Evolutionary conservation across 1,139 yeast genomes (phyloP).

Genomic region (Nakaseomyces bracarensis): DNA sequence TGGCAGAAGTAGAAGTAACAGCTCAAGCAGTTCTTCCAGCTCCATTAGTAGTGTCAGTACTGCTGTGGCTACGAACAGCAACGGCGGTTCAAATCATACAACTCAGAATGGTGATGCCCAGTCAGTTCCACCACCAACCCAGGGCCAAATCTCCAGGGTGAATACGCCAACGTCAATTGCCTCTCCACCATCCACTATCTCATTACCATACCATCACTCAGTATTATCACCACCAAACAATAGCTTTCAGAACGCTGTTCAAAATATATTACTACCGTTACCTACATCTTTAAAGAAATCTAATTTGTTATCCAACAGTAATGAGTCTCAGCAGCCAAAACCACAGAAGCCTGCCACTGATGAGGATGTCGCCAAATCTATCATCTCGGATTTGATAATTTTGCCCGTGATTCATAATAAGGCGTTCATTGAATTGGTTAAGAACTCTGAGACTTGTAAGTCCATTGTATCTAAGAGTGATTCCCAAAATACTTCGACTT

Average conservation of each 20-base stretch:
- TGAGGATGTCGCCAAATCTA: conserved; percentile 3
- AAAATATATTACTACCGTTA: conserved; percentile 4
- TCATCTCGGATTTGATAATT: conserved; percentile 3
- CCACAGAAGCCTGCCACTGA: background rate
- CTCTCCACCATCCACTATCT: conserved; percentile 4
- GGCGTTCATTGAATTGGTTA: conserved; percentile 3
- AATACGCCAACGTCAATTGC: background rate
- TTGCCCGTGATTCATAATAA: conserved; percentile 3
- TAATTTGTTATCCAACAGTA: background rate
- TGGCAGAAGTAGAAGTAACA: conserved; percentile 6
- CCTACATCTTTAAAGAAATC: conserved; percentile 7
- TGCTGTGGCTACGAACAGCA: background rate
- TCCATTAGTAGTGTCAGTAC: conserved; percentile 8
- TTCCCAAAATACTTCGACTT: background rate
- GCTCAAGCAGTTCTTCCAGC: conserved; percentile 4
- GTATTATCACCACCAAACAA: conserved; percentile 4
- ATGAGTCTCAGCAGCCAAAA: background rate
- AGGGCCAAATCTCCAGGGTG: background rate
- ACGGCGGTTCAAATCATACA: too few relatives aligned
- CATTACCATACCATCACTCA: background rate
- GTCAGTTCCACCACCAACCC: conserved; percentile 2
- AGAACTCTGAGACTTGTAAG: conserved; percentile 3
- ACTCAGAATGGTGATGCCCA: background rate
- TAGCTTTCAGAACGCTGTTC: conserved; percentile 4
- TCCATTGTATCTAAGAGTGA: background rate